A percentile compares a stretch with the other conserved stretches of the same genome.
These are phyloP conservation scores for Saccharomycopsis sp. DNA, from an alignment of 805 yeast species.

Conservation along the genomic window DNA sequence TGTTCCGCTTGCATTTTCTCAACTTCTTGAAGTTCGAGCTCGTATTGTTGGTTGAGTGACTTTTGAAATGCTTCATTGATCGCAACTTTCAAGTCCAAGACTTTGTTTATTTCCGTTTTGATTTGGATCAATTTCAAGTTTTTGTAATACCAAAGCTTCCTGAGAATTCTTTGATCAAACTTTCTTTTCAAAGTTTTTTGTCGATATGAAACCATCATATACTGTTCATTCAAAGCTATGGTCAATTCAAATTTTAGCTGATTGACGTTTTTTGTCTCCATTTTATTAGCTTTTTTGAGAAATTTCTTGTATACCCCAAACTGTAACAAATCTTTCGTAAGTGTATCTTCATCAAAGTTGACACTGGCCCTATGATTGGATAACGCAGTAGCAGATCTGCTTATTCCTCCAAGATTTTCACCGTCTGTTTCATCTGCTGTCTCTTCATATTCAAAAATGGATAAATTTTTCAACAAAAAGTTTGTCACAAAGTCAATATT, in stretches of 20 bases:
- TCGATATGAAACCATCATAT: conserved; percentile 11
- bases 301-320: conserved; percentile 31
- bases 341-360: conserved; percentile 13
- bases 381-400: background rate
- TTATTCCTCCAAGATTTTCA: background rate
- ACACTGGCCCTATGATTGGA: conserved; percentile 3
- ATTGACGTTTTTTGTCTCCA: conserved; percentile 8
- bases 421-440: conserved; percentile 1
- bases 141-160: conserved; percentile 14
- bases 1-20: conserved; percentile 7
- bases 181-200: conserved; percentile 8
- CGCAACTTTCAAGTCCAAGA: conserved; percentile 5
- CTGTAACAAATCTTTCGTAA: conserved; percentile 22
- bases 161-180: conserved; percentile 4
- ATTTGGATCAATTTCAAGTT: conserved; percentile 19
- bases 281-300: conserved; percentile 38
- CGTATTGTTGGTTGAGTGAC: conserved; percentile 8
- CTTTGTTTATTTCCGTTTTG: conserved; percentile 14
- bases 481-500: conserved; percentile 13
- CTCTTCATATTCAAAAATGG: conserved; percentile 15
- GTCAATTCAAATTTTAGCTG: conserved; percentile 17
- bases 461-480: conserved; percentile 15
- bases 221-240: conserved; percentile 19
- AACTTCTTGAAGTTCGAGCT: conserved; percentile 8
- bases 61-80: conserved; percentile 13